These are phyloP conservation scores for Eucalyptus cloeziana DNA, from an alignment of 345 rosid species.

Conservation along the genomic window DNA sequence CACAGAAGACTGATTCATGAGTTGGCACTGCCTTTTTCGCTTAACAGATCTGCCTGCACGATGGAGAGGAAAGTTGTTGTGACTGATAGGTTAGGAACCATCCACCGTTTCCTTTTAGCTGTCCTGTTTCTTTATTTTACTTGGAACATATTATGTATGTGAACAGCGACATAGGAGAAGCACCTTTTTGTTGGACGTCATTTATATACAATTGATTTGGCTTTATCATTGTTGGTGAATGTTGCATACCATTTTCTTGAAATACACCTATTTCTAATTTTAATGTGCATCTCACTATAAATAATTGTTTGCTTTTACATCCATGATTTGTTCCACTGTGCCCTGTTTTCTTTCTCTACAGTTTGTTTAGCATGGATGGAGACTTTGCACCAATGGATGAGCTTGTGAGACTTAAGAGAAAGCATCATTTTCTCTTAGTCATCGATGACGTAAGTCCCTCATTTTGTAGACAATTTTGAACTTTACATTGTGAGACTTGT, in stretches of 20 bases:
- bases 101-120: not conserved
- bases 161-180: not conserved
- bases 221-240: not conserved
- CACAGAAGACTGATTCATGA: not conserved
- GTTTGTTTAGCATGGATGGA: conserved; percentile 99
- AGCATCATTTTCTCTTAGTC: conserved; percentile 67
- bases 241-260: not conserved
- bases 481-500: not conserved
- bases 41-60: conserved; percentile 58
- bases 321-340: not conserved
- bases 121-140: not conserved
- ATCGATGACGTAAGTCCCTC: conserved; percentile 77
- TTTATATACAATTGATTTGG: not conserved
- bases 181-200: not conserved
- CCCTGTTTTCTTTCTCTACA: not conserved
- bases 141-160: not conserved
- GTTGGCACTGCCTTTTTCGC: not conserved
- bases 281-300: not conserved
- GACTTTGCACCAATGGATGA: conserved; percentile 93
- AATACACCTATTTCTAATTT: not conserved
- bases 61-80: conserved; percentile 84
- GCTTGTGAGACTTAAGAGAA: conserved; percentile 61
- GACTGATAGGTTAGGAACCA: conserved; percentile 68
- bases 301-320: not conserved
- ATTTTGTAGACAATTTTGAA: not conserved